Conservation (phyloP, 352 stramenopile species). For the Phytophthora kernoviae region DNA sequence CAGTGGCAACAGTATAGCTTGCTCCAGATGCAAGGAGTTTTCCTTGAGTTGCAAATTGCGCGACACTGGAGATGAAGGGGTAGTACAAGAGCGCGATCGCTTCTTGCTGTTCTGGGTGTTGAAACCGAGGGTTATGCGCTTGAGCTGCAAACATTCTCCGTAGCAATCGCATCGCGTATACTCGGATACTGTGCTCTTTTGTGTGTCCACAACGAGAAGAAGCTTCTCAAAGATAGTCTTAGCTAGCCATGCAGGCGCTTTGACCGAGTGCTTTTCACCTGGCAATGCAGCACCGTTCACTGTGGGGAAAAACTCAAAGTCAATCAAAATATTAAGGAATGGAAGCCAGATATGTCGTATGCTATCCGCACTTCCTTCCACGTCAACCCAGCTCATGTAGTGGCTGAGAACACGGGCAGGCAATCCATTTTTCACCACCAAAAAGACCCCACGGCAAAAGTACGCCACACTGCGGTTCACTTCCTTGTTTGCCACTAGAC, state of each 20-base stretch:
- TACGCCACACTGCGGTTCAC: slow-evolving; percentile 65
- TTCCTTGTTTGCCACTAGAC: slow-evolving; percentile 62
- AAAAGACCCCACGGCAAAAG: slow-evolving; percentile 64
- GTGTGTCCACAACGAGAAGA: slow-evolving; percentile 53
- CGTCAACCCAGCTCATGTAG: slow-evolving; percentile 50
- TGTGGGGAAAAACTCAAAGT: slow-evolving; percentile 73
- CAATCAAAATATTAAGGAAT: slow-evolving; percentile 65
- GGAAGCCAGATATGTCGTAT: slow-evolving; percentile 72
- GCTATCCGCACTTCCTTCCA: slow-evolving; percentile 50
- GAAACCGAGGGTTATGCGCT: slow-evolving; percentile 54
- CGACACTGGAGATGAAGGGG: slow-evolving; percentile 48
- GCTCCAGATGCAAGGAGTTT: slow-evolving; percentile 42
- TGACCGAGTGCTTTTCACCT: not conserved
- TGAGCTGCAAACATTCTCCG: slow-evolving; percentile 70
- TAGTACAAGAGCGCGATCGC: slow-evolving; percentile 67
- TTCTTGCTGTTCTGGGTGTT: slow-evolving; percentile 54
- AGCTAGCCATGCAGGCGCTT: slow-evolving; percentile 54
- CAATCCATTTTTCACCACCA: slow-evolving; percentile 52
- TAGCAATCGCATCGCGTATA: slow-evolving; percentile 54
- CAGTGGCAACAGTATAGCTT: not conserved
- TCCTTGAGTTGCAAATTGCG: slow-evolving; percentile 51
- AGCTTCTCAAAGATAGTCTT: slow-evolving; percentile 58
- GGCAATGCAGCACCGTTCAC: slow-evolving; percentile 47
- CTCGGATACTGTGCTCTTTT: slow-evolving; percentile 70
- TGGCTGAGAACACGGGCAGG: slow-evolving; percentile 45